Evolutionary conservation across 176 grass and related monocot genomes (phyloP).

Genomic region (Olyra latifolia): DNA sequence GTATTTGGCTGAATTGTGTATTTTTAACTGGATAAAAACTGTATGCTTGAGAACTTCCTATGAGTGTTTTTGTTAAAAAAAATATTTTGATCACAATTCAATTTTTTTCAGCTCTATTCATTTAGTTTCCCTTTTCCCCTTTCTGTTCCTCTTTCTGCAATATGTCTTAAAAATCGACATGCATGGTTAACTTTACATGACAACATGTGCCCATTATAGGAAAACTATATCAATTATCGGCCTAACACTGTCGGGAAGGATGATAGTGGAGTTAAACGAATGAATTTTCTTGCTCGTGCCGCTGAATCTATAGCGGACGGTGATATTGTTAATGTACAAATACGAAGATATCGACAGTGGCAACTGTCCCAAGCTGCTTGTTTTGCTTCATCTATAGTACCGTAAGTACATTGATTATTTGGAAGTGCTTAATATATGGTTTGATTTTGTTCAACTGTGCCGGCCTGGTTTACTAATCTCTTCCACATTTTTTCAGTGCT

Average conservation of each 20-base stretch:
- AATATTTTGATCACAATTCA: slow-evolving; percentile 1
- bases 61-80: neutral
- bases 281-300: slow-evolving; percentile 73
- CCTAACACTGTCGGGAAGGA: slow-evolving; percentile 75
- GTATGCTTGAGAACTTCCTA: neutral
- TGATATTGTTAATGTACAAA: slow-evolving; percentile 98
- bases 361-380: slow-evolving; percentile 91
- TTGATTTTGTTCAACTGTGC: slow-evolving; percentile 31
- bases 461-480: slow-evolving; percentile 17
- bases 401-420: slow-evolving; percentile 62
- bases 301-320: slow-evolving; percentile 87
- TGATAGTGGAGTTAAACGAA: slow-evolving; percentile 94
- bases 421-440: neutral
- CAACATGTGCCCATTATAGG: slow-evolving; percentile 48
- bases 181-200: slow-evolving; percentile 11
- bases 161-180: neutral
- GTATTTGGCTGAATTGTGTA: neutral
- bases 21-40: neutral
- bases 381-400: slow-evolving; percentile 90
- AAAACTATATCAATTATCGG: slow-evolving; percentile 99
- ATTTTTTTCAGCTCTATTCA: neutral
- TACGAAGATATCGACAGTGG: slow-evolving; percentile 98
- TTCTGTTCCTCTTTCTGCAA: neutral
- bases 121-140: neutral
- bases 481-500: slow-evolving; percentile 57